Conservation (phyloP, 129 eudicot genomes). For the Flaveria ramosissima region DNA sequence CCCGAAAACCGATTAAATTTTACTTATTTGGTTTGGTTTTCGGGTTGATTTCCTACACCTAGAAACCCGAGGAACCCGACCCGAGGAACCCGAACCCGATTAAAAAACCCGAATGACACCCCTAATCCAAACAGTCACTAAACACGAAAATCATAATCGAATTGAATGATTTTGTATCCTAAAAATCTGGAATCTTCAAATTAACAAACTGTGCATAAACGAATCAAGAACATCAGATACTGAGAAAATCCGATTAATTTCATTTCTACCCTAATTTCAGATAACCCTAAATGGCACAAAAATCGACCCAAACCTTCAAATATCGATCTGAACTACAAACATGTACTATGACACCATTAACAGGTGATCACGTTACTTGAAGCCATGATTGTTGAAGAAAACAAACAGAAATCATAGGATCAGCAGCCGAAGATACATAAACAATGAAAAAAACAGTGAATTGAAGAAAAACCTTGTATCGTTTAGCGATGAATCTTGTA, state of each 20-base stretch:
- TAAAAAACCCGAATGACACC: too few species aligned
- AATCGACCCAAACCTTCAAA: neutral
- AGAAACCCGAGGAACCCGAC: too few species aligned
- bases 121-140: conserved; percentile 19
- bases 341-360: neutral
- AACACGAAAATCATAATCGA: neutral
- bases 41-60: too few species aligned
- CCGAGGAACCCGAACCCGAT: too few species aligned
- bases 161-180: neutral
- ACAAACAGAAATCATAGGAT: neutral
- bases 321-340: neutral
- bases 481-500: conserved; percentile 8
- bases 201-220: neutral
- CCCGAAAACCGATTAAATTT: too few species aligned
- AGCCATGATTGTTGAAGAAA: neutral
- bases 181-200: neutral
- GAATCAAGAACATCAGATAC: conserved; percentile 1
- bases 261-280: neutral
- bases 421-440: neutral
- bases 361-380: neutral
- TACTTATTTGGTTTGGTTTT: too few species aligned
- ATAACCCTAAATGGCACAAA: neutral
- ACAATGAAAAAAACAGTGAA: neutral
- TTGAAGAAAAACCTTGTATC: conserved; percentile 22
- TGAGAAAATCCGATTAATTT: neutral